Conservation (phyloP, 164 flowering plant genomes). For the Paratinospora sagittata region DNA sequence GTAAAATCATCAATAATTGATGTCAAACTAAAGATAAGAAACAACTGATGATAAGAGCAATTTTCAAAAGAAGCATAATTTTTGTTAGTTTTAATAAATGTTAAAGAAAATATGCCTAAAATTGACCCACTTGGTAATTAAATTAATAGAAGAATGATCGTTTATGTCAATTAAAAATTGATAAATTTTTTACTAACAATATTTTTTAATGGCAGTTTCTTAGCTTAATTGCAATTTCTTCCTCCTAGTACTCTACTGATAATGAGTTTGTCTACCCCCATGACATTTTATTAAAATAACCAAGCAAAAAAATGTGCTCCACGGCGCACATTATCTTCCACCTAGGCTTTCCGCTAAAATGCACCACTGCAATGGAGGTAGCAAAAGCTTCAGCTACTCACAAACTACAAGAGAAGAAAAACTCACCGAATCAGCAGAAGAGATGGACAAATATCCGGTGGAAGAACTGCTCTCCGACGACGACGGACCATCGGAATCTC, state of each 20-base stretch:
- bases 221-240: not conserved
- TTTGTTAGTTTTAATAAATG: too few species aligned
- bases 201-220: too few species aligned
- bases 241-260: not conserved
- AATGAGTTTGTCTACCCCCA: too few species aligned
- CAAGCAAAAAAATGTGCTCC: not conserved
- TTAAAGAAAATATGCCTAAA: too few species aligned
- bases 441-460: slow-evolving; percentile 48
- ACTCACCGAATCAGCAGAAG: slow-evolving; percentile 47
- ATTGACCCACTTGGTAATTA: too few species aligned
- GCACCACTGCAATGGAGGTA: not conserved
- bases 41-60: too few species aligned
- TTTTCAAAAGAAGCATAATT: too few species aligned
- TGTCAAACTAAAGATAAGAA: not conserved
- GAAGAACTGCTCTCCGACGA: slow-evolving; percentile 30
- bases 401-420: not conserved
- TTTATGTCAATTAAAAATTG: too few species aligned
- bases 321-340: not conserved
- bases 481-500: slow-evolving; percentile 12
- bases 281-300: not conserved
- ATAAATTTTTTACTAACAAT: too few species aligned
- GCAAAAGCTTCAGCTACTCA: not conserved
- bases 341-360: not conserved
- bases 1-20: not conserved
- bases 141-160: too few species aligned